A percentile compares a stretch with the other conserved stretches of the same genome.
Conservation (phyloP, 176 grass and related monocot species). For the Melocanna baccifera region DNA sequence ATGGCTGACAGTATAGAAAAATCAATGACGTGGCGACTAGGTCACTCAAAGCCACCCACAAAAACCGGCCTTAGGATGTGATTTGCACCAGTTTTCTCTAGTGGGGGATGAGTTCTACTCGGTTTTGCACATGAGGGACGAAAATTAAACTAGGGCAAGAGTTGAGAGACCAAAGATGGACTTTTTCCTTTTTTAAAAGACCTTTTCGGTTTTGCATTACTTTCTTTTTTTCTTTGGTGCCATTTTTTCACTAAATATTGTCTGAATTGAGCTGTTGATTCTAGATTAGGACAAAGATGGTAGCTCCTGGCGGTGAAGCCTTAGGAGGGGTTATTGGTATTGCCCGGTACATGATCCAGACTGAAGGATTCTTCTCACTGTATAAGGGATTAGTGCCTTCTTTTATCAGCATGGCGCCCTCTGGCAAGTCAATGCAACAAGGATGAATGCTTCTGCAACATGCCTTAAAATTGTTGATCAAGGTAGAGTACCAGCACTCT, state of each 20-base stretch:
- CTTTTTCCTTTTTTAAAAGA: neutral
- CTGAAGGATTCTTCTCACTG: slow-evolving; percentile 90
- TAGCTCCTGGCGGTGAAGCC: slow-evolving; percentile 91
- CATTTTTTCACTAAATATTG: neutral
- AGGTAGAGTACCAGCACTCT: slow-evolving; percentile 89
- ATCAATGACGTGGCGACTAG: too few relatives aligned
- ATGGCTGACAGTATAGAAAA: too few relatives aligned
- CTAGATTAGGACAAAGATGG: slow-evolving; percentile 96
- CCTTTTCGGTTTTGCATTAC: neutral
- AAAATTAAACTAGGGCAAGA: too few relatives aligned
- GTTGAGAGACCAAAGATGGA: too few relatives aligned
- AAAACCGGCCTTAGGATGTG: too few relatives aligned
- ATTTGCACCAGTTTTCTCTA: too few relatives aligned
- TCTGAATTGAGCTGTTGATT: slow-evolving; percentile 35
- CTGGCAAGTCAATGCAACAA: slow-evolving; percentile 89
- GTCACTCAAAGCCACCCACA: neutral
- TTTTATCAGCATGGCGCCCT: slow-evolving; percentile 98
- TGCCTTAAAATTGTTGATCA: slow-evolving; percentile 86
- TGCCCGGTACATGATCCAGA: slow-evolving; percentile 80
- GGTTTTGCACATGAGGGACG: too few relatives aligned
- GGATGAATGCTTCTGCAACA: slow-evolving; percentile 85
- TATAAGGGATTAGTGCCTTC: slow-evolving; percentile 94
- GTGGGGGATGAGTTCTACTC: too few relatives aligned
- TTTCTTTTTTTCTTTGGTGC: neutral
- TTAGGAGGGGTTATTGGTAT: slow-evolving; percentile 89